Percentiles rank a stretch among this genome's conserved stretches.
These are phyloP conservation scores for Sporothrix luriei DNA, from an alignment of 2,329 filamentous ascomycete species.

Conservation along the genomic window DNA sequence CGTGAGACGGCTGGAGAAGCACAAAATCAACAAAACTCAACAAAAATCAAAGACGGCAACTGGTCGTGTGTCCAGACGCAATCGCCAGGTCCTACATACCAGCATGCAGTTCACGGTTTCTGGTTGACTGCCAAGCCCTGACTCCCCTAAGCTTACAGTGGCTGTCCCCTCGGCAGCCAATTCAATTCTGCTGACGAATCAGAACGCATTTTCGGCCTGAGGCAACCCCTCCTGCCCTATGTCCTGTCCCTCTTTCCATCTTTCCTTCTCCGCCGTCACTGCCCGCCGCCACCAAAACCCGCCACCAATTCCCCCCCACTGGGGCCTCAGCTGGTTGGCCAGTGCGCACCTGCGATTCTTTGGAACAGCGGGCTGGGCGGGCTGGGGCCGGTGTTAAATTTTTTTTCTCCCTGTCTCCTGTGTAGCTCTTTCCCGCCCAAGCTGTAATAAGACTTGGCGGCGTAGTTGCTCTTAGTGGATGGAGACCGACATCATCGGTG, in stretches of 20 bases:
- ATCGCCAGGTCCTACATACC: neutral
- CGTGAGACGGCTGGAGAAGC: slow-evolving; percentile 37
- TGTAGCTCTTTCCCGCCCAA: slow-evolving; percentile 35
- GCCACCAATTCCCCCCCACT: slow-evolving; percentile 13
- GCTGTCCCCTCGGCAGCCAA: neutral
- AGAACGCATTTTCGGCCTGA: slow-evolving; percentile 32
- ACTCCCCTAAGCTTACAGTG: neutral
- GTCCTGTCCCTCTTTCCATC: neutral
- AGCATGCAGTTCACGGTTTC: neutral
- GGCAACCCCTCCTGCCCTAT: slow-evolving; percentile 24
- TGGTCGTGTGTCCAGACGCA: neutral
- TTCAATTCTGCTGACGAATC: slow-evolving; percentile 32
- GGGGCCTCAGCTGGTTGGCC: slow-evolving; percentile 15
- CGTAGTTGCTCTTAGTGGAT: slow-evolving; percentile 31
- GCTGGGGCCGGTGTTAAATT: slow-evolving; percentile 12
- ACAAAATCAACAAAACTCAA: neutral
- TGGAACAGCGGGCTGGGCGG: slow-evolving; percentile 16
- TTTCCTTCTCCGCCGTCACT: neutral
- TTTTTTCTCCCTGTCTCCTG: slow-evolving; percentile 34
- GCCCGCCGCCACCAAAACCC: slow-evolving; percentile 10
- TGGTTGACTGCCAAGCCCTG: slow-evolving; percentile 13
- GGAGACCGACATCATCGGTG: slow-evolving; percentile 36
- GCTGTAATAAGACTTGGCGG: slow-evolving; percentile 10
- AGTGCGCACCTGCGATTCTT: slow-evolving; percentile 1
- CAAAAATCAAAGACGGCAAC: slow-evolving; percentile 2